Evolutionary conservation across 2,329 filamentous ascomycete genomes (phyloP), one percentile per base, ranked within the genome.

Genomic region (Colletotrichum sp.): DNA sequence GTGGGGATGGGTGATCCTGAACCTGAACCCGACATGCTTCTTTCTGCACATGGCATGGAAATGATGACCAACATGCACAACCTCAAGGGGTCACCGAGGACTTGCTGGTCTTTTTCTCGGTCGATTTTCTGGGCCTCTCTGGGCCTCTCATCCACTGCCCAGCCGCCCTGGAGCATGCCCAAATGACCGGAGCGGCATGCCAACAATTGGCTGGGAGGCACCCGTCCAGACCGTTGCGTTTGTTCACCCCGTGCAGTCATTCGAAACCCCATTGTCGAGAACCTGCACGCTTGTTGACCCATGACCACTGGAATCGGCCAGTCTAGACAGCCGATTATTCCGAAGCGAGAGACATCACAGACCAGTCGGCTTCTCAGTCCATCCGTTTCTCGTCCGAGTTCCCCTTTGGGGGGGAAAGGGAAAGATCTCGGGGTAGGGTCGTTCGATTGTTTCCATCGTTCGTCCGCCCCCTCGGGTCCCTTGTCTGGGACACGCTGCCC

Each of bases 141-240:
- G 52, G 68, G 55, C 55, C 55, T 67, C 52, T 55, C 61, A 55
- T 60, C 61, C 52, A 63, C 68, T 36, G 34, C 28, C 72, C 72
- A 77, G 75, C 75, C 75, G 59, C 72, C 75, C 52, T 25, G 52
- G 64, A 48, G 39, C 68, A 75, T 39, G 59, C 69, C 63, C 44
- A 52, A 48, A 71, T 68, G 71, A 67, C 55, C 5, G 8, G n/a
- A 48, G 68, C 27, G 19, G n/a, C 32, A 71, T 67, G 44, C 39
- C 44, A 67, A 19, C 34, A 34, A 75, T 66, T 77, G 75, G 75
- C 72, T 77, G 52, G 55, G 30, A 36, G 61, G 25, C 52, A 39
- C n/a, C 36, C 30, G 48, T 28, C 34, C 28, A 68, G 30, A 27
- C 69, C 69, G 32, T 36, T 68, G 57, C 39, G 57, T 57, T 27